These are phyloP conservation scores for Diplodia seriata DNA, from an alignment of 2,329 filamentous ascomycete species.

Conservation along the genomic window DNA sequence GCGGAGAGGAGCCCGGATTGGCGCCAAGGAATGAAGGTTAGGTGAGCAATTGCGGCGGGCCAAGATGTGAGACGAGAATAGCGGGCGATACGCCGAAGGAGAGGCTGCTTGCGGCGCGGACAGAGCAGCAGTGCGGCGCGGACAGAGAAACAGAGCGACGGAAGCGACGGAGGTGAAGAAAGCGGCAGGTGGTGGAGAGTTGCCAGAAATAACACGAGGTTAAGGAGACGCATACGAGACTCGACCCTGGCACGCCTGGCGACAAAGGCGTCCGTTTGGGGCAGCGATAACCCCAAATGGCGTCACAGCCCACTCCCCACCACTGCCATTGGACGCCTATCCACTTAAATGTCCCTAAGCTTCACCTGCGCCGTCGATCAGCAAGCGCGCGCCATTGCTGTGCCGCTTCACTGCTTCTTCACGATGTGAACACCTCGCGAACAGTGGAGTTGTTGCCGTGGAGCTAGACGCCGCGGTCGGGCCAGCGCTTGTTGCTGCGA, in stretches of 20 bases:
- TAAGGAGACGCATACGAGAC: conserved; percentile 21
- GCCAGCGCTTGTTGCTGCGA: neutral
- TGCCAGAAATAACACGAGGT: conserved; percentile 21
- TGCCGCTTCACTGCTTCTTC: too few species aligned
- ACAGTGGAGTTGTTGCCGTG: too few species aligned
- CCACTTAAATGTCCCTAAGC: conserved; percentile 6
- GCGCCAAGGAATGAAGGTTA: neutral
- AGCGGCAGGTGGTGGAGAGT: too few species aligned
- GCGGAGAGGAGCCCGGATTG: neutral
- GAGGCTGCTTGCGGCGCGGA: neutral
- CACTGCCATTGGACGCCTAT: conserved; percentile 3
- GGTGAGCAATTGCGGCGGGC: conserved; percentile 1
- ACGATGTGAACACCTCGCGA: too few species aligned
- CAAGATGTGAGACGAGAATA: neutral
- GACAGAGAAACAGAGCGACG: neutral
- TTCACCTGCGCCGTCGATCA: neutral
- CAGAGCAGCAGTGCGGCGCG: too few species aligned
- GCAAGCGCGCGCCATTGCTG: neutral
- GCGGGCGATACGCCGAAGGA: neutral
- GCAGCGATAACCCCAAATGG: conserved; percentile 25
- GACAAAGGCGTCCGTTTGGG: conserved; percentile 18
- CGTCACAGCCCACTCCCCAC: conserved; percentile 20
- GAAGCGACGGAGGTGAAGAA: too few species aligned
- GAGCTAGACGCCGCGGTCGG: too few species aligned
- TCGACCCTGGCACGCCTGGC: conserved; percentile 15